Percentiles rank a stretch among this genome's conserved stretches.
Conservation (phyloP, 768 basidiomycete genomes). For the Lactarius psammicola region DNA sequence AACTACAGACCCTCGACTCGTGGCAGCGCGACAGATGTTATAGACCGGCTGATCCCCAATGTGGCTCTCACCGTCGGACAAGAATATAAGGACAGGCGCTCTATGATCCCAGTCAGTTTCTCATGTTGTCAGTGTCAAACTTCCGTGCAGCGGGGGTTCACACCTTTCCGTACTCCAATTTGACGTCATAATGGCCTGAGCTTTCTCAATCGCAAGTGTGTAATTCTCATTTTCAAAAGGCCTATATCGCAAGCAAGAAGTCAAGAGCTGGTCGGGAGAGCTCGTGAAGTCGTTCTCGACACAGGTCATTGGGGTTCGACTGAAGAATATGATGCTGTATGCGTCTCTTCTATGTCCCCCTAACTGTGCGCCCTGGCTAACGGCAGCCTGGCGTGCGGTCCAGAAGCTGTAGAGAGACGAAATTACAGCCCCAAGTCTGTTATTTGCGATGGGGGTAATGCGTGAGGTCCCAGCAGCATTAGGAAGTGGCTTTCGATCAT, state of each 20-base stretch:
- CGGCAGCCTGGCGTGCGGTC: constrained; percentile 46
- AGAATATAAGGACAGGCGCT: constrained; percentile 52
- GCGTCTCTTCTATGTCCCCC: constrained; percentile 44
- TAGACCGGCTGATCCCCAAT: constrained; percentile 41
- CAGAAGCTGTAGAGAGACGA: constrained; percentile 56
- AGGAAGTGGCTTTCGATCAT: constrained; percentile 45
- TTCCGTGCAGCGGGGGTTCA: neutral
- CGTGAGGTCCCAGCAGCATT: constrained; percentile 41
- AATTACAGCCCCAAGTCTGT: constrained; percentile 57
- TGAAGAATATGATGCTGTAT: constrained; percentile 54
- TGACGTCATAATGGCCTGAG: constrained; percentile 43
- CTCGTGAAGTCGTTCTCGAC: constrained; percentile 48
- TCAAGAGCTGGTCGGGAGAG: constrained; percentile 46
- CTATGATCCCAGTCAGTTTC: constrained; percentile 34
- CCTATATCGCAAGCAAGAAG: constrained; percentile 36
- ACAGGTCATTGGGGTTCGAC: constrained; percentile 30
- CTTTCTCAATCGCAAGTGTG: constrained; percentile 38
- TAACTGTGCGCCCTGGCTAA: constrained; percentile 30
- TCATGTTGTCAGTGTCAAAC: neutral
- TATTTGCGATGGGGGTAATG: constrained; percentile 41
- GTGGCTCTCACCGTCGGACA: constrained; percentile 52
- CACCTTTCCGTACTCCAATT: constrained; percentile 54
- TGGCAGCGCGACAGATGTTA: constrained; percentile 43
- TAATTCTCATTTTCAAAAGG: constrained; percentile 46
- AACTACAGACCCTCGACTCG: constrained; percentile 42